A percentile compares a stretch with the other conserved stretches of the same genome.
Conservation (phyloP, 163 green algal genomes). For the Chlorella variabilis region DNA sequence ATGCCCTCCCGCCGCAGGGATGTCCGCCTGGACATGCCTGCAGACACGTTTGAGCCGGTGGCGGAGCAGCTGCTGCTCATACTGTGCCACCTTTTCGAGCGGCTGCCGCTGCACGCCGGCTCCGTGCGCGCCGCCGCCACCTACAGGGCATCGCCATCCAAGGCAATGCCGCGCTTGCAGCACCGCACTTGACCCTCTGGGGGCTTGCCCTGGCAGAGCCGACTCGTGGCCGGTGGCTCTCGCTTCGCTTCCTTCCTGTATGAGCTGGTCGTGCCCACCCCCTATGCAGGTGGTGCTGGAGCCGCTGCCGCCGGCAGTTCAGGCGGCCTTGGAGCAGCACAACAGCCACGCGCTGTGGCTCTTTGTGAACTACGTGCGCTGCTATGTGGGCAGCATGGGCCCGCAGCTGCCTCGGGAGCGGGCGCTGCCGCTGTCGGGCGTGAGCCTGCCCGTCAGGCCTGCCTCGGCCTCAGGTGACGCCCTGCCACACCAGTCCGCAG, state of each 20-base stretch:
- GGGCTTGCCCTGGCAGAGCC: too few species aligned
- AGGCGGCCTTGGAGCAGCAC: slow-evolving; percentile 19
- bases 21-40: slow-evolving; percentile 1
- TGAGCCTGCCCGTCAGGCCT: not conserved
- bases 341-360: slow-evolving; percentile 29
- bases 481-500: too few species aligned
- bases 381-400: slow-evolving; percentile 7
- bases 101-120: slow-evolving; percentile 9
- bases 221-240: too few species aligned
- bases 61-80: slow-evolving; percentile 39
- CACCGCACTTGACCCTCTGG: too few species aligned
- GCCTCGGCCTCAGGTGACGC: too few species aligned
- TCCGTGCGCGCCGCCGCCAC: not conserved
- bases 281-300: slow-evolving; percentile 47
- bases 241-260: too few species aligned
- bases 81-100: slow-evolving; percentile 32
- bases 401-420: not conserved
- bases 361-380: slow-evolving; percentile 18
- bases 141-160: slow-evolving; percentile 17
- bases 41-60: not conserved
- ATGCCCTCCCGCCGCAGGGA: too few species aligned
- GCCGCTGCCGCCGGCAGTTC: not conserved
- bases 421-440: slow-evolving; percentile 9
- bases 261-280: too few species aligned
- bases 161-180: too few species aligned